A percentile compares a stretch with the other conserved stretches of the same genome.
These are phyloP conservation scores for Silene uniflora DNA, from an alignment of 148 eudicot genomes.

Conservation along the genomic window DNA sequence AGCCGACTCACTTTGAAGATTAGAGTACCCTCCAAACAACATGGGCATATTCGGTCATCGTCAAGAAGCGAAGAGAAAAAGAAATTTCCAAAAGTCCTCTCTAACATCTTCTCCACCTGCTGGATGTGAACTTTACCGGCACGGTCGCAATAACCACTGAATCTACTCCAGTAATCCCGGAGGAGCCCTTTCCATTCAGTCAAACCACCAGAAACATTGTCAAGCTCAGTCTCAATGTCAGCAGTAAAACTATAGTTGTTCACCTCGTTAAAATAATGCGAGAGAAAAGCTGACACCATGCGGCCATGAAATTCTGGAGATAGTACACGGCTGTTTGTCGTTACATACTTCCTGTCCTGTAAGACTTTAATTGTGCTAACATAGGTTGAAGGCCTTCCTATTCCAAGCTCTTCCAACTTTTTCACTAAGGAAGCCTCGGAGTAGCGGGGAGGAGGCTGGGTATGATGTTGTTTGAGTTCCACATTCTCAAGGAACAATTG, in stretches of 20 bases:
- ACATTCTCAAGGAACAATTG: slow-evolving; percentile 43
- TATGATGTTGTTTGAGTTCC: too few species aligned
- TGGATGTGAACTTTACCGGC: slow-evolving; percentile 69
- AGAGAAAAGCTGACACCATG: slow-evolving; percentile 91
- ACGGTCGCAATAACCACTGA: slow-evolving; percentile 66
- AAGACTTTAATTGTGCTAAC: slow-evolving; percentile 78
- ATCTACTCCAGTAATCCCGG: slow-evolving; percentile 85
- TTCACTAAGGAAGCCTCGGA: slow-evolving; percentile 80
- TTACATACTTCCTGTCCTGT: slow-evolving; percentile 83
- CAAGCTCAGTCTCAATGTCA: slow-evolving; percentile 96
- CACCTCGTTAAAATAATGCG: slow-evolving; percentile 83
- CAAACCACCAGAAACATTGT: slow-evolving; percentile 85
- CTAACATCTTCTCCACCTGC: slow-evolving; percentile 96
- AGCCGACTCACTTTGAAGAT: slow-evolving; percentile 83
- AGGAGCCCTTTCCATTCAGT: slow-evolving; percentile 98
- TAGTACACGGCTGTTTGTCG: slow-evolving; percentile 54
- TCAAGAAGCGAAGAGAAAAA: slow-evolving; percentile 74
- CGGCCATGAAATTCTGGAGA: slow-evolving; percentile 95
- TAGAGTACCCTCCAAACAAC: slow-evolving; percentile 73
- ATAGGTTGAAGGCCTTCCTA: slow-evolving; percentile 96
- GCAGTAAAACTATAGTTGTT: slow-evolving; percentile 93
- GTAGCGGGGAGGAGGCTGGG: slow-evolving; percentile 82
- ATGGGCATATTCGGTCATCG: slow-evolving; percentile 78
- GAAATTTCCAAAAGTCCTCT: slow-evolving; percentile 67
- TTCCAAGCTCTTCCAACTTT: slow-evolving; percentile 94